These are phyloP conservation scores for Paxillus rubicundulus DNA, from an alignment of 768 basidiomycete genomes.

Conservation along the genomic window DNA sequence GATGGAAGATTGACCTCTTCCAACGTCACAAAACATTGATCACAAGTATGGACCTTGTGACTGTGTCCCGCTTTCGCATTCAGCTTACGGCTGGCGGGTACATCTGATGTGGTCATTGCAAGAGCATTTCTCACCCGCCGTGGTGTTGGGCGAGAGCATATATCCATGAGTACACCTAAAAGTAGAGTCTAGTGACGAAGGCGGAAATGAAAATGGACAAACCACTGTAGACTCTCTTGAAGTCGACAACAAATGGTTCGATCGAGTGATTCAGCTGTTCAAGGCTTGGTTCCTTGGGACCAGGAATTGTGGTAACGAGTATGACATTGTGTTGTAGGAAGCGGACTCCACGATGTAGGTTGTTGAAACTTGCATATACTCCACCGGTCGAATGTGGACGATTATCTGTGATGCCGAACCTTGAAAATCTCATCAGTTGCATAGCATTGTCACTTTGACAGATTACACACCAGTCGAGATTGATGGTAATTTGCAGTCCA, in stretches of 20 bases:
- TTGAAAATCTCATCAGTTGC: too few species aligned
- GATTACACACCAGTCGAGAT: too few species aligned
- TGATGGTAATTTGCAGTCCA: too few species aligned
- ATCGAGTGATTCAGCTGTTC: conserved; percentile 35
- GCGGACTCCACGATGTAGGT: conserved; percentile 33
- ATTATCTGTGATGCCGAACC: background rate
- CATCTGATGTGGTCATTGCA: conserved; percentile 1
- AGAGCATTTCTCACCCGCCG: too few species aligned
- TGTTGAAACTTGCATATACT: conserved; percentile 11
- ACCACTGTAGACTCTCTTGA: conserved; percentile 11
- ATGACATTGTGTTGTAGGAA: conserved; percentile 37
- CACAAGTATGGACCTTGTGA: conserved; percentile 26
- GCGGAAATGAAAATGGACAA: background rate
- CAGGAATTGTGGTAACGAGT: conserved; percentile 34
- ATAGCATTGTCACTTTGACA: too few species aligned
- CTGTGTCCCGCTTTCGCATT: conserved; percentile 26
- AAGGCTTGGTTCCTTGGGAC: conserved; percentile 32
- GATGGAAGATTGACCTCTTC: conserved; percentile 19
- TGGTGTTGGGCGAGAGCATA: background rate
- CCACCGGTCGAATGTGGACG: background rate
- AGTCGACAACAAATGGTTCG: conserved; percentile 30
- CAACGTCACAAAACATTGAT: conserved; percentile 19
- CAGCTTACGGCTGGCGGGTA: conserved; percentile 7
- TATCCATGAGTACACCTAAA: conserved; percentile 14
- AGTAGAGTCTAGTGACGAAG: background rate